Base-by-base conservation (phyloP, 352 stramenopile species). In the Phytophthora hibernalis region DNA sequence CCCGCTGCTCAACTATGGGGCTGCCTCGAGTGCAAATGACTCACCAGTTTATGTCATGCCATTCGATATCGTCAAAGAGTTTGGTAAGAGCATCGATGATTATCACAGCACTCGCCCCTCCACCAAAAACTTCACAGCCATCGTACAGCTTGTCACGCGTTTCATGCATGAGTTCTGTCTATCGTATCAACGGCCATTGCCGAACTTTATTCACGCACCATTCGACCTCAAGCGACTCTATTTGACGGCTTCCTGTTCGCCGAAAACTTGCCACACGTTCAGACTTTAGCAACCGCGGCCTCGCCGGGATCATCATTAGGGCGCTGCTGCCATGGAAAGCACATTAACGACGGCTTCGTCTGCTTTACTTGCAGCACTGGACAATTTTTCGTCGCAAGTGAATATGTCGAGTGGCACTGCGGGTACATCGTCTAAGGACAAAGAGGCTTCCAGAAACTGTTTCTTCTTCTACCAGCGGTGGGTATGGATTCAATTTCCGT, bases 401-500 rank as follows among this genome's bases (percentile, higher is more conserved):
- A 67, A 65, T 35, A 20, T 33, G 15, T 65, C 56, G n/a, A 71
- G 20, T 24, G 62, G 38, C 31, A 61, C 30, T 12, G 18, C 37
- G 13, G 52, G 42, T 11, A 47, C 63, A 16, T 28, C 53, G 13
- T 49, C 44, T 8, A 85, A 78, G 21, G 76, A 89, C 47, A 83
- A 87, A 24, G 74, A 87, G 21, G 63, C 66, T 30, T 61, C 61
- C 5, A 73, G 71, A 44, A 89, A 93, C 58, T 79, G 83, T 51
- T 92, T 96, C 48, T 97, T 93, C 70, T 95, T 90, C 61, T 97
- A 97, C 62, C 83, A 96, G 61, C 85, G 93, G 33, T 98, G 93
- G 93, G 83, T 97, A 21, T 98, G 93, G 93, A 95, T 98, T 54
- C 86, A 97, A 52, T 97, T 95, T 65, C 90, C 91, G n/a, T 98